Percentiles rank a stretch among this genome's conserved stretches.
These are phyloP conservation scores for Stagonosporopsis vannaccii DNA, from an alignment of 2,329 filamentous ascomycete species.

Conservation along the genomic window DNA sequence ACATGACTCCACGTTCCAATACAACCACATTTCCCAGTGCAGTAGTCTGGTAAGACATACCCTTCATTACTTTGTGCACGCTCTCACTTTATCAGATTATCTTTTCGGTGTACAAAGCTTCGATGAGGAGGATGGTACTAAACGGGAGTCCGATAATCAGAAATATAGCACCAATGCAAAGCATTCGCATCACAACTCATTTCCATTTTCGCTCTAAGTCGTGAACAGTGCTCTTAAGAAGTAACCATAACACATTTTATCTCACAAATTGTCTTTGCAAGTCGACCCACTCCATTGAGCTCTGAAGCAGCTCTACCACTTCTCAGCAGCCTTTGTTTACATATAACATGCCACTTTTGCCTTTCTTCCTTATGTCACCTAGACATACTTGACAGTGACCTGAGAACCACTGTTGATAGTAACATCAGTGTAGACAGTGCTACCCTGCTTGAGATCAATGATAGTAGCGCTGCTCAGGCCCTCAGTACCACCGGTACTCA, in stretches of 20 bases:
- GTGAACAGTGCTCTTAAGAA: no score
- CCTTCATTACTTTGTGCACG: no score
- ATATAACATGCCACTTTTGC: no score
- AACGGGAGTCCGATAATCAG: not conserved
- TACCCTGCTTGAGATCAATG: slow-evolving; percentile 57
- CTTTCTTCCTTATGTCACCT: not conserved
- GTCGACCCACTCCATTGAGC: no score
- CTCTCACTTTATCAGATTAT: not conserved
- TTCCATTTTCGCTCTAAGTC: not conserved
- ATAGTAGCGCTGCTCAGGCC: slow-evolving; percentile 51
- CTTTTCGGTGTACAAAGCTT: not conserved
- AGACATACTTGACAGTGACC: slow-evolving; percentile 20
- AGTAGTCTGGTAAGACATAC: not conserved
- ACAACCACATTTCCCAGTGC: not conserved
- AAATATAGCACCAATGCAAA: not conserved
- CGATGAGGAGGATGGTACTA: not conserved
- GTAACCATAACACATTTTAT: no score
- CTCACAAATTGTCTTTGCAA: no score
- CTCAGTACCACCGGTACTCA: slow-evolving; percentile 33
- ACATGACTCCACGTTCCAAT: no score
- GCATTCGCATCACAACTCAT: not conserved
- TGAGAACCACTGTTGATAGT: slow-evolving; percentile 18
- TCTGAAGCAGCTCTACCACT: no score
- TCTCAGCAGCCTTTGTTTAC: no score
- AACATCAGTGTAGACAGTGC: slow-evolving; percentile 31